These are phyloP conservation scores for Penicillium palitans DNA, from an alignment of 2,329 filamentous ascomycete species.

Conservation along the genomic window DNA sequence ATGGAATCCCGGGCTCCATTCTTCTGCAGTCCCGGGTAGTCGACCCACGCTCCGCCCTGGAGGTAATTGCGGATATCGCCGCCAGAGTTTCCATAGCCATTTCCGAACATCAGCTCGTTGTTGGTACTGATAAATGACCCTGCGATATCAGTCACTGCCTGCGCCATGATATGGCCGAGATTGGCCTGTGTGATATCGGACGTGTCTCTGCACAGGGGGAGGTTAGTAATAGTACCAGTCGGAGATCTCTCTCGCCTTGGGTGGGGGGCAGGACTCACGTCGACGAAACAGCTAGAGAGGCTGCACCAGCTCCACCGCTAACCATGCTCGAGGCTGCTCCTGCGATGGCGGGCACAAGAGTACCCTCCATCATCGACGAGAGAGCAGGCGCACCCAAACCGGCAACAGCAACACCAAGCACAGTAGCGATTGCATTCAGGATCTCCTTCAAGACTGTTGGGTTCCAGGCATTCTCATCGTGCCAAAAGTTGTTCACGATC, in stretches of 20 bases:
- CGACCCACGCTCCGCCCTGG: not conserved
- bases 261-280: not conserved
- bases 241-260: not conserved
- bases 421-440: not conserved
- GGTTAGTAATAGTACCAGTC: not conserved
- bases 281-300: not conserved
- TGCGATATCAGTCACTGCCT: not conserved
- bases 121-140: not conserved
- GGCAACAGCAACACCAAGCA: not conserved
- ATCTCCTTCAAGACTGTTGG: not conserved
- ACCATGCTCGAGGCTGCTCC: not conserved
- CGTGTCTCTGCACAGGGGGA: not conserved
- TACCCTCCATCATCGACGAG: not conserved
- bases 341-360: not conserved
- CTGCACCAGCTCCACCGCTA: not conserved
- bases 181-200: not conserved
- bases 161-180: not conserved
- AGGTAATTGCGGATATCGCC: not conserved
- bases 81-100: not conserved
- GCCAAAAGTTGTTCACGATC: not conserved
- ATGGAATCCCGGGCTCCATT: not conserved
- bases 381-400: not conserved
- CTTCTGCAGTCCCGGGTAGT: not conserved
- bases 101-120: not conserved
- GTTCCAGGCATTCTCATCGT: not conserved